Evolutionary conservation across 2,329 filamentous ascomycete genomes (phyloP), one percentile per base, ranked within the genome.

Genomic region (Fusarium sp.): DNA sequence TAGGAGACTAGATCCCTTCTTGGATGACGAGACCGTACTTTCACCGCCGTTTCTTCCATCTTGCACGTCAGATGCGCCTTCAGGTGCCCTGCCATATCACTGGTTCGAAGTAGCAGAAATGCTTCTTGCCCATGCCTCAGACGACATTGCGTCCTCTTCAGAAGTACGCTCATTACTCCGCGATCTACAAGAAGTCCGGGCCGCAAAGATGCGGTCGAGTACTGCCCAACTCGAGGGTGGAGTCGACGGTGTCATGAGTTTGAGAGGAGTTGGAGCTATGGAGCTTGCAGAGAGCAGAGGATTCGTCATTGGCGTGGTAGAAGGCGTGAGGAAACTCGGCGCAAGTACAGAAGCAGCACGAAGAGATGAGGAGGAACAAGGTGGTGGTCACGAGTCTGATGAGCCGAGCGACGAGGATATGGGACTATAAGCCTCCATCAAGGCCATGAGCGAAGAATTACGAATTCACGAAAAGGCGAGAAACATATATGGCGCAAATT

Each of bases 41-140:
- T 89, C 90, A 1, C 89, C 95, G 7, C 95, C 95, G 0, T 98
- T 98, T 78, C 82, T 97, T 3, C 88, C 90, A 2, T 91, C 91
- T 18, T 93, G 92, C 70, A 94, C 92, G 0, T 89, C 91, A 23
- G 85, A 89, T 49, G 89, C 92, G 3, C 89, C 91, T 12, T 83
- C 90, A 1, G 89, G 90, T 42, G 89, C 91, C 17, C 84, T 99
- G 35, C 96, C 96, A 1, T 98, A 97, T 79, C 95, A 98, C 83
- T 99, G 95, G 95, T 88, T 97, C 44, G 96, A 98, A 82, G 83
- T 98, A 12, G 91, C 92, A 20, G 94, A 97, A 81, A 90, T 97
- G 79, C 85, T 99, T 48, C 88, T 99, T 4, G 92, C 95, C 49
- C 92, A 93, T 60, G 95, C 95, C 7, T 87, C 89, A 30, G 95